Conservation (phyloP, 129 eudicot genomes). For the Flaveria trinervia region DNA sequence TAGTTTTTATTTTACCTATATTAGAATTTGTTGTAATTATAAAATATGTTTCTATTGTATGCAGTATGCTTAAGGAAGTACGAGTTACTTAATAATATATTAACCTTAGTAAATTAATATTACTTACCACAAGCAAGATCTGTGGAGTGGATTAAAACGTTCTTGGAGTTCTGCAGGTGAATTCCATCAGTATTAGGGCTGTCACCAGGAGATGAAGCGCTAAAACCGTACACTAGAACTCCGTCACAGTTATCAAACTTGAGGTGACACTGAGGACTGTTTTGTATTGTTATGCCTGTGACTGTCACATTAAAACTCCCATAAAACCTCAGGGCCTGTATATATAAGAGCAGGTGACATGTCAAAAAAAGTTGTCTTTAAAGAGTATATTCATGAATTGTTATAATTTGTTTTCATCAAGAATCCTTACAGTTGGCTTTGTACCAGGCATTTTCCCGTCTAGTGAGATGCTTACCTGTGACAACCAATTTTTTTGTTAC, state of each 20-base stretch:
- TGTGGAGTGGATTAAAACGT: constrained; percentile 64
- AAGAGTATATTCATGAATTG: not conserved
- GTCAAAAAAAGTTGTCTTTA: constrained; percentile 29
- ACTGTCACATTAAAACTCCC: constrained; percentile 94
- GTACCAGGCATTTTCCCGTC: constrained; percentile 65
- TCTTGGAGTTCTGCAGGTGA: constrained; percentile 84
- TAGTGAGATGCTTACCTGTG: constrained; percentile 63
- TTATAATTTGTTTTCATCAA: not conserved
- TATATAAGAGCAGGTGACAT: constrained; percentile 14
- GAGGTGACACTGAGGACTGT: constrained; percentile 87
- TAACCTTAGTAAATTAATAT: not conserved
- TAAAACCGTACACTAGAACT: constrained; percentile 60
- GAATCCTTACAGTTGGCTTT: constrained; percentile 88
- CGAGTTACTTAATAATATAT: not conserved
- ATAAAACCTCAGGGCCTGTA: constrained; percentile 86
- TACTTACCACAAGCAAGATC: constrained; percentile 82
- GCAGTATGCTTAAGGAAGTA: not conserved
- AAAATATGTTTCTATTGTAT: not conserved
- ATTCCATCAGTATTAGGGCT: constrained; percentile 98
- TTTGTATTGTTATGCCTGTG: constrained; percentile 86
- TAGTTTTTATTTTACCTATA: too few relatives aligned
- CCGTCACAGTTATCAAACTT: constrained; percentile 86
- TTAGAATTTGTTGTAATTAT: too few relatives aligned
- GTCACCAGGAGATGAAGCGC: constrained; percentile 77
- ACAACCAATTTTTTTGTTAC: constrained; percentile 14